A percentile compares a stretch with the other conserved stretches of the same genome.
phyloP scores from a whole-genome alignment of 2,329 filamentous ascomycete genomes.

The Fusarium phyllophilum region DNA sequence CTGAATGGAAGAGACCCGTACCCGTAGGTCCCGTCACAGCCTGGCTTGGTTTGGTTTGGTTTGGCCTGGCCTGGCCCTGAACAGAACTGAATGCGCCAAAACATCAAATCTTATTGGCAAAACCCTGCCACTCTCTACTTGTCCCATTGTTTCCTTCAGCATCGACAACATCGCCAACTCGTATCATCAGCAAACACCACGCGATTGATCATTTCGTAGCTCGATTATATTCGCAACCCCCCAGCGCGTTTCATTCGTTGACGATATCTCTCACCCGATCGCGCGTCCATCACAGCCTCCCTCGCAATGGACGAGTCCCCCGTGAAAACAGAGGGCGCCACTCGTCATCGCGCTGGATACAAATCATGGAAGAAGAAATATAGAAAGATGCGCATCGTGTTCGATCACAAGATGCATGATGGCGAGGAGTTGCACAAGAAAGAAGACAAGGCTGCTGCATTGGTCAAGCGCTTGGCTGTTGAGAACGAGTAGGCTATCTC shows the following conservation, averaged over 20 bases:
- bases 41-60: not conserved
- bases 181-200: slow-evolving; percentile 13
- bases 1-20: not conserved
- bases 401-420: slow-evolving; percentile 80
- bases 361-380: slow-evolving; percentile 93
- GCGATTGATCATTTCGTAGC: not conserved
- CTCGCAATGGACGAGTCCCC: slow-evolving; percentile 48
- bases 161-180: slow-evolving; percentile 29
- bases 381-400: slow-evolving; percentile 84
- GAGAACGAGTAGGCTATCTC: slow-evolving; percentile 84
- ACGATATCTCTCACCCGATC: slow-evolving; percentile 7
- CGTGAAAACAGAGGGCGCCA: slow-evolving; percentile 58
- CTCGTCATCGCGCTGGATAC: slow-evolving; percentile 60
- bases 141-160: slow-evolving; percentile 14
- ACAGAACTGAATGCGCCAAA: slow-evolving; percentile 20
- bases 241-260: slow-evolving; percentile 8
- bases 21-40: not conserved
- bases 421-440: slow-evolving; percentile 84
- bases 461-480: slow-evolving; percentile 84
- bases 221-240: not conserved
- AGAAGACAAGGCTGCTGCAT: slow-evolving; percentile 82
- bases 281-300: slow-evolving; percentile 10
- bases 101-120: slow-evolving; percentile 25
- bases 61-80: not conserved
- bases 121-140: slow-evolving; percentile 22